Evolutionary conservation across 2,329 filamentous ascomycete species (phyloP), one percentile per base, ranked within the genome.

Genomic region (Penicillium sp.): DNA sequence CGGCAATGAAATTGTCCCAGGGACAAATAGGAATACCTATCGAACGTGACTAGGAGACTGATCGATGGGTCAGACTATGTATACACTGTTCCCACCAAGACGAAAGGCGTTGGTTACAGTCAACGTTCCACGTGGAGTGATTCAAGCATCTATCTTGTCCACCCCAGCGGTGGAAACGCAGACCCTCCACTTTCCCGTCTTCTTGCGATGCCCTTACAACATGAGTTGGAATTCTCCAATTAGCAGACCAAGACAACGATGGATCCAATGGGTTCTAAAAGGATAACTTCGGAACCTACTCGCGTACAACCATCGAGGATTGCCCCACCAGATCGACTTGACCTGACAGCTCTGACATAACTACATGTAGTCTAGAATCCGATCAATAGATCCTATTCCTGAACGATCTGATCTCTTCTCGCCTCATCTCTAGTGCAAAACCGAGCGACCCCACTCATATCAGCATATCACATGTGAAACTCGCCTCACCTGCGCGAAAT

Each of bases 1-100:
- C 81, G 55, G 84, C 81, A 49, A 89, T 84, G 61, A 89, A 93
- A 64, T 91, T 87, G 56, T 93, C 88, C 86, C 88, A 93, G 70
- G 85, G 81, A 70, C 93, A 80, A 57, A 93, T 88, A 42, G 89
- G 89, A 18, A 18, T 18, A 18, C 15, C 15, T 18, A 18, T 18
- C 15, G 15, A 18, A 18, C 15, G 15, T 18, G 15, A 18, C 15
- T 18, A 2, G 15, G 15, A 18, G 15, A 18, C 15, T 18, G 15
- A 18, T 18, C 15, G 15, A 18, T 18, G 15, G 15, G 15, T 18
- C 15, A 18, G 15, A 18, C 15, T 18, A 18, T 18, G 15, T 18
- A 18, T 18, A 18, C 15, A 18, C 15, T 18, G 15, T 18, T 18
- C 15, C 15, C 15, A 18, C 15, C 15, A 18, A 18, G 15, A 18